Conservation (phyloP, 352 stramenopile genomes). For the Phytophthora ohioensis region DNA sequence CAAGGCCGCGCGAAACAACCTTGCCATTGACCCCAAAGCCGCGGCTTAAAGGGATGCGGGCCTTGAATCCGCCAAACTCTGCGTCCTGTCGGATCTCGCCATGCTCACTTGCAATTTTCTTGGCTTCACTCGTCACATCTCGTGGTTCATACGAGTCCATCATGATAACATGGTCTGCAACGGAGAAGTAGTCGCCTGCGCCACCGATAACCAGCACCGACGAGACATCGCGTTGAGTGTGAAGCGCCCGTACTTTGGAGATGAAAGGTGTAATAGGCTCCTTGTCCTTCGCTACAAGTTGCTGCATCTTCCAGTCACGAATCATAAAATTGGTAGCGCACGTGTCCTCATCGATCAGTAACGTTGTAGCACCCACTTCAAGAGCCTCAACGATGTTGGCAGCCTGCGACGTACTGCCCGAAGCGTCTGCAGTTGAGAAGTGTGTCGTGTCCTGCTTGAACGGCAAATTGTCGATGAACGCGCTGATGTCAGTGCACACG, state of each 20-base stretch:
- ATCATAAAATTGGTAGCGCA: constrained; percentile 99
- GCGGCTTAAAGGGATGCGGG: constrained; percentile 58
- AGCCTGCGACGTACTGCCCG: constrained; percentile 96
- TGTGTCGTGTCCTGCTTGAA: constrained; percentile 93
- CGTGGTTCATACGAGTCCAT: constrained; percentile 96
- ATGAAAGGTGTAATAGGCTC: constrained; percentile 99
- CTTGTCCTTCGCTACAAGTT: constrained; percentile 95
- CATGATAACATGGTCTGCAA: constrained; percentile 96
- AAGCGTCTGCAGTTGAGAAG: constrained; percentile 95
- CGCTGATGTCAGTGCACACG: constrained; percentile 91
- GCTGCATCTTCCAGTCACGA: constrained; percentile 97
- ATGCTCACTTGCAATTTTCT: constrained; percentile 89
- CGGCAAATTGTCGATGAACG: constrained; percentile 98
- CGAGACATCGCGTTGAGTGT: constrained; percentile 88
- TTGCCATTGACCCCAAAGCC: constrained; percentile 80
- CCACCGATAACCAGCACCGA: constrained; percentile 97
- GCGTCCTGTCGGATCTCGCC: constrained; percentile 59
- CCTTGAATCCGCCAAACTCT: constrained; percentile 57
- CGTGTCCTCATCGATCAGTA: constrained; percentile 98
- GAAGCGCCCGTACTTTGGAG: constrained; percentile 94
- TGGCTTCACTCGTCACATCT: constrained; percentile 93
- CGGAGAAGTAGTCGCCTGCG: constrained; percentile 97
- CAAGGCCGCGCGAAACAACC: constrained; percentile 73
- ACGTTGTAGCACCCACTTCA: constrained; percentile 90
- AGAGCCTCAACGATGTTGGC: constrained; percentile 96